Evolutionary conservation across 768 basidiomycete genomes (phyloP), one percentile per base, ranked within the genome.

Genomic region (Boletus tylopilopsis): DNA sequence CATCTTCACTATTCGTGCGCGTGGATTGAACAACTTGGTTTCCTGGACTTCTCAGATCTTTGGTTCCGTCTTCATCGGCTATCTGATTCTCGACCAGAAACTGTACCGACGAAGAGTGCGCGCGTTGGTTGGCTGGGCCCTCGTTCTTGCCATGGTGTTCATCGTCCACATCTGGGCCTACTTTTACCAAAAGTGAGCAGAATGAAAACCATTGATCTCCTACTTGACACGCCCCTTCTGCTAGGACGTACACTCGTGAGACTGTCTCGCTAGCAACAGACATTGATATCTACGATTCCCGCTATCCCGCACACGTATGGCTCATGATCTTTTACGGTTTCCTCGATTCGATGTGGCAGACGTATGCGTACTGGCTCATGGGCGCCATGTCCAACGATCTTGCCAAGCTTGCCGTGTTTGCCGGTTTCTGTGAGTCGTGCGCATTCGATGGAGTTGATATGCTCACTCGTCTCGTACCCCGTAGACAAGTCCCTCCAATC

Each of bases 361-460:
- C 85, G 3, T 81, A 81, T 0, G 81, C 82, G 4, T 90, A 90
- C 66, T 90, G 87, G 87, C 75, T 88, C 57, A 87, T 89, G 80
- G 90, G 90, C 25, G 85, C 87, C 13, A 87, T 93, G 84, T 88
- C 87, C 15, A 90, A 92, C 51, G 80, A 90, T 60, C 81, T 87
- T 3, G 78, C 76, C 5, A 89, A 87, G 65, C 78, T 93, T 19
- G 88, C 90, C 0, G 79, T 90, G 63, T 85, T 92, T 62, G 71
- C 84, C 13, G 90, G 90, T 29, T 87, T 93, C 57, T 92, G 89
- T 90, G 58, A 57, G 85, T 77, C 11, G 29, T 11, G 2, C 29
- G 10, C 29, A 29, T 12, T 29, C 29, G 27, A 29, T 29, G 27
- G 27, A 12, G 10, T 29, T 29, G 9, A 11, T 29, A 7, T 27